A percentile compares a stretch with the other conserved stretches of the same genome.
phyloP scores from a whole-genome alignment of 805 yeast genomes.

The Cyberlindnera xishuangbannaensis region DNA sequence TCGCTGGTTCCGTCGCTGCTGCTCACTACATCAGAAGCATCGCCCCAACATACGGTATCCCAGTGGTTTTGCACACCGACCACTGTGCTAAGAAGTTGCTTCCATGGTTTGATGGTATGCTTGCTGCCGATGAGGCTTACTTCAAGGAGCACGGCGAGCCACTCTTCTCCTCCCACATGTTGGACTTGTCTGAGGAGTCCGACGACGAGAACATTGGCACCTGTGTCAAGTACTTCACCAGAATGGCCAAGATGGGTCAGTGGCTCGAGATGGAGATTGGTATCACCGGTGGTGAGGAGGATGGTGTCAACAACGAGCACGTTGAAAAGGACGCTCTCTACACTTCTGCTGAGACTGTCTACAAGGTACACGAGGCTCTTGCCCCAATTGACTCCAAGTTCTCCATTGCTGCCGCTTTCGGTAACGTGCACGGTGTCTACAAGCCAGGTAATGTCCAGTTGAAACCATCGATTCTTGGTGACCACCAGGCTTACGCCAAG shows the following conservation, averaged over 20 bases:
- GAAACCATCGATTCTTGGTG: slow-evolving; percentile 89
- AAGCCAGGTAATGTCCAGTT: slow-evolving; percentile 97
- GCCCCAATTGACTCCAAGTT: slow-evolving; percentile 92
- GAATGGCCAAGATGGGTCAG: slow-evolving; percentile 91
- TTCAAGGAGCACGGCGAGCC: slow-evolving; percentile 86
- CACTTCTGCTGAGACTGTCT: slow-evolving; percentile 95
- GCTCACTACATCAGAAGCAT: slow-evolving; percentile 94
- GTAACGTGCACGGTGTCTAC: slow-evolving; percentile 99
- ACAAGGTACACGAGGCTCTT: slow-evolving; percentile 83
- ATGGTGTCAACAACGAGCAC: slow-evolving; percentile 98
- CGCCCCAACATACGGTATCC: slow-evolving; percentile 95
- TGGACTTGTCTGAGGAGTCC: slow-evolving; percentile 93
- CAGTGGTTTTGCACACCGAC: slow-evolving; percentile 95
- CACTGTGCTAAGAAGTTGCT: slow-evolving; percentile 98
- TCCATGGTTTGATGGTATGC: slow-evolving; percentile 99
- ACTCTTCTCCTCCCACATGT: slow-evolving; percentile 97
- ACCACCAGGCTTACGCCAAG: slow-evolving; percentile 88
- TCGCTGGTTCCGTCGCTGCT: slow-evolving; percentile 93
- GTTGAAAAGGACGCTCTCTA: slow-evolving; percentile 82
- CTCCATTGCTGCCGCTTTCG: slow-evolving; percentile 99
- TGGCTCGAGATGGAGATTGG: slow-evolving; percentile 99
- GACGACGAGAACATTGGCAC: slow-evolving; percentile 94
- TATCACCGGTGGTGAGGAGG: slow-evolving; percentile 99
- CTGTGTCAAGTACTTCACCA: slow-evolving; percentile 90
- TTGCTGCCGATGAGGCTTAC: slow-evolving; percentile 93